Evolutionary conservation across 768 basidiomycete species (phyloP), one percentile per base, ranked within the genome.

Genomic region (Russula compacta): DNA sequence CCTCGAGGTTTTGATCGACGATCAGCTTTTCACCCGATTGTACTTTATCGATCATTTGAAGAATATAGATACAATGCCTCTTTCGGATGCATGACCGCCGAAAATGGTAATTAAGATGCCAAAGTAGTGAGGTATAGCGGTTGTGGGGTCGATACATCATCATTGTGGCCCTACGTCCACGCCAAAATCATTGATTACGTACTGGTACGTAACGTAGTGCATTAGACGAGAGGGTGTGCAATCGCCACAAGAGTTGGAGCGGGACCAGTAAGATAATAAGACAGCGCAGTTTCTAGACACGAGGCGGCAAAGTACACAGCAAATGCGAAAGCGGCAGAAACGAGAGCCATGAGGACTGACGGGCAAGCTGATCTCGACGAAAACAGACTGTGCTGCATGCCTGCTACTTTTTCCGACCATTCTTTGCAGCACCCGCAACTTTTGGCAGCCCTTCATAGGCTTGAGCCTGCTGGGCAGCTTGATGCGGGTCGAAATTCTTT

Each of bases 401-500:
- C 15, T 46, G 35, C 44, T 72, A 79, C 71, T 78, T 78, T 73
- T 74, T 79, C 65, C 75, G 73, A 38, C 68, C 51, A 32, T 82
- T 75, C 67, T 74, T 76, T 58, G 70, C 69, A 60, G 69, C 73
- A 43, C 70, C 71, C 8, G 35, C 53, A n/a, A n/a, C 60, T 33
- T 68, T 54, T 68, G 69, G 42, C 61, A 56, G 51, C 69, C 70
- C 47, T 61, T 61, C 52, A 21, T 59, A 19, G 21, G 44, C 50
- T 17, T 57, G 60, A 7, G 17, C 39, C 44, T 61, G 60, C 55
- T 67, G 71, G 24, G 61, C 67, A 35, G 58, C 57, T 6, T 63
- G 59, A 32, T 67, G 66, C 21, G 59, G n/a, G 33, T 72, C 82
- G 63, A 79, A 88, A 70, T 87, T 81, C 73, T 86, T 88, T 9